Percentiles rank a stretch among this genome's conserved stretches.
These are phyloP conservation scores for Chrysosporium queenslandicum DNA, from an alignment of 2,329 filamentous ascomycete genomes.

Conservation along the genomic window DNA sequence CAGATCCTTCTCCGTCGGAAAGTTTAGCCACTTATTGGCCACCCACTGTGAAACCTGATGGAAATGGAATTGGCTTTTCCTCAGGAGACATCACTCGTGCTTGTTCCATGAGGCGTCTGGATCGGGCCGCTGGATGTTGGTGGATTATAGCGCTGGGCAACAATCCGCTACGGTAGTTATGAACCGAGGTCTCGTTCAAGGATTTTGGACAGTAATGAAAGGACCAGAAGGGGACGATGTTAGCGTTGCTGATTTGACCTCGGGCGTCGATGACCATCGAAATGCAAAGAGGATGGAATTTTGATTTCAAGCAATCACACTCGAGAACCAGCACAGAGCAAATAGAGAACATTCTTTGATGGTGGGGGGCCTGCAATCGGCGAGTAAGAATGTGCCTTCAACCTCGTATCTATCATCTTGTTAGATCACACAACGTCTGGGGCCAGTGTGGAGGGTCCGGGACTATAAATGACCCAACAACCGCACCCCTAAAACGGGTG, in stretches of 20 bases:
- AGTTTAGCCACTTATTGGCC: conserved; percentile 2
- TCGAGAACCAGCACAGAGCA: not conserved
- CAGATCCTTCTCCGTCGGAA: not conserved
- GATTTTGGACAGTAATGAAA: not conserved
- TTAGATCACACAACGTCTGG: not conserved
- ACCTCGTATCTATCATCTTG: conserved; percentile 6
- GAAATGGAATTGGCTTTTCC: not conserved
- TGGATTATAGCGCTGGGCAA: not conserved
- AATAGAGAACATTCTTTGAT: conserved; percentile 1
- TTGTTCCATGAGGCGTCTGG: not conserved
- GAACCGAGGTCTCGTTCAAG: not conserved
- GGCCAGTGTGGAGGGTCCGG: not conserved
- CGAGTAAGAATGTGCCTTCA: conserved; percentile 3
- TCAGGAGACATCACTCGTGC: not conserved
- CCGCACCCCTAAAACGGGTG: not conserved
- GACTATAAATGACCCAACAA: not conserved
- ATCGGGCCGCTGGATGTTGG: not conserved
- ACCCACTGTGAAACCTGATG: not conserved
- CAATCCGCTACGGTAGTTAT: not conserved
- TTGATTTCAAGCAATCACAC: not conserved
- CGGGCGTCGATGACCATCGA: not conserved
- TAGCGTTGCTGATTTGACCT: not conserved
- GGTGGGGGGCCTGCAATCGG: conserved; percentile 1
- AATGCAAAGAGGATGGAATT: not conserved
- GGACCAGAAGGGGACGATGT: not conserved